Evolutionary conservation across 2,329 filamentous ascomycete genomes (phyloP).

Genomic region (Aschersonia sp.): DNA sequence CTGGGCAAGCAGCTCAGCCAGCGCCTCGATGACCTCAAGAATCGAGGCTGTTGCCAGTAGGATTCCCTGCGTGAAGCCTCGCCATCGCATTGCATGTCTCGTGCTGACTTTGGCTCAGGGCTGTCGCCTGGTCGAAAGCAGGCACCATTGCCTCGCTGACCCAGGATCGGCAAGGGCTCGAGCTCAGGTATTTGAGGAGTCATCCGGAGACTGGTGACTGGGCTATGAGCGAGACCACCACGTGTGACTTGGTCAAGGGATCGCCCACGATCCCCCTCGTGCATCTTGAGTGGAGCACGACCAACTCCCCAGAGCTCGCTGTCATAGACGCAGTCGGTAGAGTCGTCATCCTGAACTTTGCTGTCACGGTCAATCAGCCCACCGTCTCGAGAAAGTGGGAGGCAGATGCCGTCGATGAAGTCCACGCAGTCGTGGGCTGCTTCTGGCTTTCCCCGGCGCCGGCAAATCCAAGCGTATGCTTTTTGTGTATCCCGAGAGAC

Average conservation of each 20-base stretch:
- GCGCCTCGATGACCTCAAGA: slow-evolving; percentile 62
- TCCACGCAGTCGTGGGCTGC: slow-evolving; percentile 65
- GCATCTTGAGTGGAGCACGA: slow-evolving; percentile 69
- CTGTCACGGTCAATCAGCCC: slow-evolving; percentile 60
- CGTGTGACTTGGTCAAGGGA: slow-evolving; percentile 44
- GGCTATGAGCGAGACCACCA: slow-evolving; percentile 60
- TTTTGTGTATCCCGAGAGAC: neutral
- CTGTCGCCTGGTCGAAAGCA: slow-evolving; percentile 74
- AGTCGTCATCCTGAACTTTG: slow-evolving; percentile 59
- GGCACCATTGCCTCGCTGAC: slow-evolving; percentile 77
- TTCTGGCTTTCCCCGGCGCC: slow-evolving; percentile 65
- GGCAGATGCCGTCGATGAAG: slow-evolving; percentile 57
- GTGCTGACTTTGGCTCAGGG: slow-evolving; percentile 29
- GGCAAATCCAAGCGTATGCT: slow-evolving; percentile 20
- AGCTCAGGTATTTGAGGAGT: slow-evolving; percentile 59
- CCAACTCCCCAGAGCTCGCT: slow-evolving; percentile 64
- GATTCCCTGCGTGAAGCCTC: neutral
- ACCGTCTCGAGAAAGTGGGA: slow-evolving; percentile 46
- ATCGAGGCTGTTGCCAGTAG: slow-evolving; percentile 73
- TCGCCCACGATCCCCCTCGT: slow-evolving; percentile 54
- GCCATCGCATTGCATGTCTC: neutral
- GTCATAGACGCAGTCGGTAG: slow-evolving; percentile 69
- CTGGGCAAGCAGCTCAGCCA: slow-evolving; percentile 50
- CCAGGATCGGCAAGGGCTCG: slow-evolving; percentile 53
- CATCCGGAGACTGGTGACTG: slow-evolving; percentile 57